phyloP scores from a whole-genome alignment of 192 early-diverging fungal genomes.

The Obelidium mucronatum region DNA sequence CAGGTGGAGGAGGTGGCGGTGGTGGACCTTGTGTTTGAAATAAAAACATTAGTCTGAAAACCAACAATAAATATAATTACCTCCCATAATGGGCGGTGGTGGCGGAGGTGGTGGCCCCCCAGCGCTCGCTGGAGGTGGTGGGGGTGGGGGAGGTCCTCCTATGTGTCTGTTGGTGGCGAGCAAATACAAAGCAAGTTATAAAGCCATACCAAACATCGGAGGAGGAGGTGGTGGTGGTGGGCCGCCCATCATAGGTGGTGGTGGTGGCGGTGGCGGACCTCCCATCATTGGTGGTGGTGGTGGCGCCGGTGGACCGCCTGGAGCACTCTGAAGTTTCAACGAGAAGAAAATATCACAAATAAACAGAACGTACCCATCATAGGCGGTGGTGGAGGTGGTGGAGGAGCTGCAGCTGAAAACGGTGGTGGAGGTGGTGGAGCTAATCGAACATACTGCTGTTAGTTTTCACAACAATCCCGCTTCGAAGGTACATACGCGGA shows the following conservation, averaged over 20 bases:
- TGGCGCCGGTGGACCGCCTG: conserved; percentile 24
- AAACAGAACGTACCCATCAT: not conserved
- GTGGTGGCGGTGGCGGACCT: conserved; percentile 44
- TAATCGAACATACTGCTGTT: too few relatives aligned
- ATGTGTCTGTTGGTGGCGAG: conserved; percentile 1
- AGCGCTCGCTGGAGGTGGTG: too few relatives aligned
- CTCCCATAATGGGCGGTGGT: too few relatives aligned
- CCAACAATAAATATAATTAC: too few relatives aligned
- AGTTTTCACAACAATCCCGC: too few relatives aligned
- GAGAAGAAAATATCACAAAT: not conserved
- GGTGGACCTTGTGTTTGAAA: too few relatives aligned
- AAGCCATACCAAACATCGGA: conserved; percentile 30
- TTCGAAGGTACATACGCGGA: too few relatives aligned
- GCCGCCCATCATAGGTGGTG: conserved; percentile 36
- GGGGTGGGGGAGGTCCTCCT: too few relatives aligned
- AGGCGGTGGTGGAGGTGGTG: conserved; percentile 48
- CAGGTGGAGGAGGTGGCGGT: conserved; percentile 49
- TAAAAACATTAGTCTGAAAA: too few relatives aligned
- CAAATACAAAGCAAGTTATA: conserved; percentile 10
- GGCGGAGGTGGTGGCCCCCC: too few relatives aligned
- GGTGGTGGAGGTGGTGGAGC: conserved; percentile 42
- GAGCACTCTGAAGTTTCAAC: not conserved
- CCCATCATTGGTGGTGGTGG: conserved; percentile 32
- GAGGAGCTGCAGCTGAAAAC: conserved; percentile 8
- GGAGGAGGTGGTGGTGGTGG: conserved; percentile 50